phyloP scores from a whole-genome alignment of 1,139 yeast species.

The Protomyces inouyei region DNA sequence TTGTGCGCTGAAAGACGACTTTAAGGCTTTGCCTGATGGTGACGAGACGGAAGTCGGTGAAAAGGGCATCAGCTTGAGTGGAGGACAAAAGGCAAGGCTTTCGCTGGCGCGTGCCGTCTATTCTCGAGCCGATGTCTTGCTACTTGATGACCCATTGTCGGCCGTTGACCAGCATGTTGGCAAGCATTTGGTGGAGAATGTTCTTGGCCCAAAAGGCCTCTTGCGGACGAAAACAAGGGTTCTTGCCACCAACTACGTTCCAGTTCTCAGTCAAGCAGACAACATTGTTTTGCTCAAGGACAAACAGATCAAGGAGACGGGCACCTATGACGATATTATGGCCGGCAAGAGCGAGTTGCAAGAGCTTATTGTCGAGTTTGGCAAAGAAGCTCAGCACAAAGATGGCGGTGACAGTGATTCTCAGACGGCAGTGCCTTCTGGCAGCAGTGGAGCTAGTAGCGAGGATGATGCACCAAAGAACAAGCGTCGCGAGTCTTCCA shows the following conservation, averaged over 20 bases:
- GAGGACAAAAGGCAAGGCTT: slow-evolving; percentile 95
- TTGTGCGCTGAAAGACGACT: slow-evolving; percentile 81
- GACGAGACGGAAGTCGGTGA: slow-evolving; percentile 92
- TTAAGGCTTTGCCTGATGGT: slow-evolving; percentile 75
- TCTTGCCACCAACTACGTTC: slow-evolving; percentile 82
- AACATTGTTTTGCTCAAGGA: slow-evolving; percentile 65
- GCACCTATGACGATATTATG: slow-evolving; percentile 58
- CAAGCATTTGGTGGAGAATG: slow-evolving; percentile 70
- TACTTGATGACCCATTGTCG: slow-evolving; percentile 87
- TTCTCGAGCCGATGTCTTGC: slow-evolving; percentile 85
- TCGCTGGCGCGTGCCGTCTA: slow-evolving; percentile 93
- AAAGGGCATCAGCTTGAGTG: slow-evolving; percentile 91
- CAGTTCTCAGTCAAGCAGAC: slow-evolving; percentile 75
- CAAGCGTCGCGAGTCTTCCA: slow-evolving; percentile 30
- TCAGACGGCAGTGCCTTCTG: slow-evolving; percentile 28
- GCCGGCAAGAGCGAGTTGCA: slow-evolving; percentile 51
- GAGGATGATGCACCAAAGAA: slow-evolving; percentile 26
- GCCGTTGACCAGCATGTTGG: slow-evolving; percentile 97
- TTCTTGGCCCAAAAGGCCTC: slow-evolving; percentile 75
- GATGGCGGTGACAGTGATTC: slow-evolving; percentile 25
- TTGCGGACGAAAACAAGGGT: slow-evolving; percentile 70
- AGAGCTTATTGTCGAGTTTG: slow-evolving; percentile 62
- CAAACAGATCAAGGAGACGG: slow-evolving; percentile 76
- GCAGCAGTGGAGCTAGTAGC: slow-evolving; percentile 14
- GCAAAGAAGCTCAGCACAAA: slow-evolving; percentile 33